Conservation (phyloP, 208 protist species). For the Crithidia expoeki region DNA sequence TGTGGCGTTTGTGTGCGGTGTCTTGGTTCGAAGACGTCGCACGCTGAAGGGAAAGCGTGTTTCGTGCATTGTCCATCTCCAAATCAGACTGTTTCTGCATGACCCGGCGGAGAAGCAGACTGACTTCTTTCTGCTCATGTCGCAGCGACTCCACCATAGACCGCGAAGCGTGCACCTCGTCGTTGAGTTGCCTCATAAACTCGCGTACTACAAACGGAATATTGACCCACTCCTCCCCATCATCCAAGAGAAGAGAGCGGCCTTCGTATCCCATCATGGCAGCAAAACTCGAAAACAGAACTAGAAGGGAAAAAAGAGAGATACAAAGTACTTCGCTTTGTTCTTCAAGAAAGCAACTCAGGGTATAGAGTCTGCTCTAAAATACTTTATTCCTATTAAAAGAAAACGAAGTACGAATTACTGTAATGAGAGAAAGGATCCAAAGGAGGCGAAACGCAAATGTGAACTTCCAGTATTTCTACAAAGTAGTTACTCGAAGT, state of each 20-base stretch:
- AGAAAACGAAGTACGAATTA: too few relatives aligned
- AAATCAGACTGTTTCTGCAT: slow-evolving; percentile 65
- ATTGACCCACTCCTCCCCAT: slow-evolving; percentile 81
- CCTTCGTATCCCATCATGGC: slow-evolving; percentile 37
- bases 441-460: too few relatives aligned
- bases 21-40: background rate
- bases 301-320: background rate
- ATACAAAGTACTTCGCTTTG: background rate
- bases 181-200: slow-evolving; percentile 57
- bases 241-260: slow-evolving; percentile 38
- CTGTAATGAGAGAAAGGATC: too few relatives aligned
- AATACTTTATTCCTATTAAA: too few relatives aligned
- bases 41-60: slow-evolving; percentile 27
- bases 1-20: slow-evolving; percentile 17
- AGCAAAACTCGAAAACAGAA: background rate
- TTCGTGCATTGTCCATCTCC: slow-evolving; percentile 56
- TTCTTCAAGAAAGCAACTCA: too few relatives aligned
- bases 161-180: slow-evolving; percentile 44
- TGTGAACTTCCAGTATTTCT: too few relatives aligned
- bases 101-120: slow-evolving; percentile 42
- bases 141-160: slow-evolving; percentile 39
- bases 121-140: slow-evolving; percentile 52
- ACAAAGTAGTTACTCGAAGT: too few relatives aligned
- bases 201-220: slow-evolving; percentile 69
- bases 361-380: too few relatives aligned